Evolutionary conservation across 495 filamentous ascomycete genomes (phyloP), one percentile per base, ranked within the genome.

Genomic region (Hypoxylon lienhwacheense): DNA sequence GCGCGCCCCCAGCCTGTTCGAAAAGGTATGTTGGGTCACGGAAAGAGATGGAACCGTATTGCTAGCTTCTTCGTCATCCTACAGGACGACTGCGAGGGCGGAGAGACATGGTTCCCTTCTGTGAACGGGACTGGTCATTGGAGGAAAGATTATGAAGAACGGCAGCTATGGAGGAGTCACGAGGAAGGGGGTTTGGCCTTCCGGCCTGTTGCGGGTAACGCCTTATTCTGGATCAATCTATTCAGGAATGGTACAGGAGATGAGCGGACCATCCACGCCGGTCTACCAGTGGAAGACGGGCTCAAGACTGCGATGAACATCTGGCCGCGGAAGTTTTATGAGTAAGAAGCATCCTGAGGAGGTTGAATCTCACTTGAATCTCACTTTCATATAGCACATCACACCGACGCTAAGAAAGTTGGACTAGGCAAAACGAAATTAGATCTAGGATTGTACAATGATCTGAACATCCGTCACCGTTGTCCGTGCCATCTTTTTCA

Each of bases 401-500:
- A n/a, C n/a, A n/a, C n/a, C n/a, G n/a, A n/a, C n/a, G n/a, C n/a
- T n/a, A n/a, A n/a, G n/a, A n/a, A n/a, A n/a, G n/a, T n/a, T n/a
- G n/a, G n/a, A n/a, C n/a, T n/a, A n/a, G n/a, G n/a, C n/a, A n/a
- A n/a, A n/a, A n/a, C n/a, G n/a, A n/a, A n/a, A 37, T 5, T 28
- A 16, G 26, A 47, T 31, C 45, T 54, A 71, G 47, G 64, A 65
- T 12, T 70, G 69, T n/a, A 78, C 68, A 51, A 75, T 59, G 1
- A 65, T 53, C 53, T 76, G 81, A 39, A 82, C 81, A 73, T 89
- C 88, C 7, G 73, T 77, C 4, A 90, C 91, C 7, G 82, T 91
- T 51, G 81, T 80, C 65, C 90, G 75, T 1, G 88, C 88, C 63
- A 91, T 86, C 73, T 85, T 86, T 76, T 97, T 98, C 70, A 98